A percentile compares a stretch with the other conserved stretches of the same genome.
These are phyloP conservation scores for Auricularia heimuer DNA, from an alignment of 768 basidiomycete genomes.

Conservation along the genomic window DNA sequence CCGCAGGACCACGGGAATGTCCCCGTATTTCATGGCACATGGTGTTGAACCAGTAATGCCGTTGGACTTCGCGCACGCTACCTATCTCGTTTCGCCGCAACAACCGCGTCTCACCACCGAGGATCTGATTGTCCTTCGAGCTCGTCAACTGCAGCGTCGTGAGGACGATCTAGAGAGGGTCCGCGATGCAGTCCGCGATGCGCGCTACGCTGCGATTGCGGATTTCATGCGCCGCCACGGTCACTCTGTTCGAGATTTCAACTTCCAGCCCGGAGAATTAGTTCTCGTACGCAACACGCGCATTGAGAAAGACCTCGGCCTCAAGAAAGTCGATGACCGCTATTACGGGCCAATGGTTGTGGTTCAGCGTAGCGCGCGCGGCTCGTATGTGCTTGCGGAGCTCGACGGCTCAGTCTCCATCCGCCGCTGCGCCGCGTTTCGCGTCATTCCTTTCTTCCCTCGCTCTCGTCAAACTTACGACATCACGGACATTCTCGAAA, in stretches of 20 bases:
- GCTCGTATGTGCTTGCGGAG: slow-evolving; percentile 11
- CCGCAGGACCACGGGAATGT: slow-evolving; percentile 13
- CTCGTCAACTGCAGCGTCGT: slow-evolving; percentile 13
- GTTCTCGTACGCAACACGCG: slow-evolving; percentile 27
- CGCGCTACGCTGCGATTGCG: slow-evolving; percentile 13
- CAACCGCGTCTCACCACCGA: slow-evolving; percentile 4
- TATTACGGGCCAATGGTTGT: slow-evolving; percentile 33
- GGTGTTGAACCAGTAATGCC: slow-evolving; percentile 22
- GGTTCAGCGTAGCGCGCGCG: slow-evolving; percentile 13
- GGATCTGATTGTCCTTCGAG: background rate
- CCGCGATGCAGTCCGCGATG: slow-evolving; percentile 9
- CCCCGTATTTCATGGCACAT: slow-evolving; percentile 18
- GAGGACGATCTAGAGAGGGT: slow-evolving; percentile 16
- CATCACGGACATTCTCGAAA: background rate
- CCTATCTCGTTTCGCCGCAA: slow-evolving; percentile 20
- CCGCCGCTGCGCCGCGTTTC: slow-evolving; percentile 9
- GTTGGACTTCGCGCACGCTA: slow-evolving; percentile 23
- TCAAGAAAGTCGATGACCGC: slow-evolving; percentile 20
- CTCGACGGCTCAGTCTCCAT: slow-evolving; percentile 10
- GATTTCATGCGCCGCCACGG: slow-evolving; percentile 18
- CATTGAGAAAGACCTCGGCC: slow-evolving; percentile 20
- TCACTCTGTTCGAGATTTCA: slow-evolving; percentile 12
- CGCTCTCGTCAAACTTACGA: background rate
- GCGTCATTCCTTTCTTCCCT: slow-evolving; percentile 3
- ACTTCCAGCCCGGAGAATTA: slow-evolving; percentile 23